Evolutionary conservation across 345 rosid genomes (phyloP).

Genomic region (Acer saccharum): DNA sequence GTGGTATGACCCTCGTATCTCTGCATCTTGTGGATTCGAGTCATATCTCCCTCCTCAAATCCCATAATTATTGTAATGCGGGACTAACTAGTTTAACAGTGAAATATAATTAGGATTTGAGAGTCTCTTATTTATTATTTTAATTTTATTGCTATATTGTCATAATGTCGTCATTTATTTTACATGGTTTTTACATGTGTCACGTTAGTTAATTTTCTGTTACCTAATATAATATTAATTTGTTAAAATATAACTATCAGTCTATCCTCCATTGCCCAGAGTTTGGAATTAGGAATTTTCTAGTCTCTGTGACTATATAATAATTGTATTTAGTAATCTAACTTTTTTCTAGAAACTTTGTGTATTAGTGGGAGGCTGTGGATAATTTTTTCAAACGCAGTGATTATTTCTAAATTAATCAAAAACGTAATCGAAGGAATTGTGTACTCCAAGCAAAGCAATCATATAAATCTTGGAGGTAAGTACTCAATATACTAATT

Average conservation of each 20-base stretch:
- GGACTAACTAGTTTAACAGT: no score
- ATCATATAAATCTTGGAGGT: slow-evolving; percentile 17
- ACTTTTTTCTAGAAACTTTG: neutral
- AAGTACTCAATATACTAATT: slow-evolving; percentile 13
- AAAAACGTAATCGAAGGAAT: neutral
- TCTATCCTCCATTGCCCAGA: neutral
- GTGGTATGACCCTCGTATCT: no score
- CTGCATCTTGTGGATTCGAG: no score
- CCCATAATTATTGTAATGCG: no score
- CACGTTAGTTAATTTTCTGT: neutral
- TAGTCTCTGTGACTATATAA: neutral
- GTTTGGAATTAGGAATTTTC: neutral
- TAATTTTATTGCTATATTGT: neutral
- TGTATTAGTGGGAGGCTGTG: neutral
- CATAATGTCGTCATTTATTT: neutral
- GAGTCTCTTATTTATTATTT: no score
- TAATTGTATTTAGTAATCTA: neutral
- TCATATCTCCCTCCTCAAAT: no score
- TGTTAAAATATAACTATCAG: neutral
- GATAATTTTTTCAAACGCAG: neutral
- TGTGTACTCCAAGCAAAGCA: slow-evolving; percentile 24
- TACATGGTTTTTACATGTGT: neutral
- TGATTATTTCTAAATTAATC: neutral
- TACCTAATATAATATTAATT: neutral
- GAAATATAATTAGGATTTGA: no score